Conservation (phyloP, 495 filamentous ascomycete genomes). For the Polyplosphaeria fusca region DNA sequence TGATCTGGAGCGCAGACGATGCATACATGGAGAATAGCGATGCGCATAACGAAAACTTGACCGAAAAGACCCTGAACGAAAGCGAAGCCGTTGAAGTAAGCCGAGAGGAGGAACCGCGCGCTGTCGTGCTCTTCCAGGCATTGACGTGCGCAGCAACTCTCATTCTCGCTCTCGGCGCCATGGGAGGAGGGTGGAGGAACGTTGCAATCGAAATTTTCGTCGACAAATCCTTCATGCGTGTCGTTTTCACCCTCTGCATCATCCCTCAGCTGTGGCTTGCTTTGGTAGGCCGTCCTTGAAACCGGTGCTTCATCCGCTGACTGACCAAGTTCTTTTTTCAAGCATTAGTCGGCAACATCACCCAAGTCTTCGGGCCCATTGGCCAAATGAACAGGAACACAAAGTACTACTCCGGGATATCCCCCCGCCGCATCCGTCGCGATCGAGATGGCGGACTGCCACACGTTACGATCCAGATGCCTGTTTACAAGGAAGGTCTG, state of each 20-base stretch:
- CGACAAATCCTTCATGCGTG: constrained; percentile 49
- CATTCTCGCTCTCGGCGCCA: constrained; percentile 49
- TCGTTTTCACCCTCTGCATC: constrained; percentile 48
- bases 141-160: constrained; percentile 51
- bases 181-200: constrained; percentile 55
- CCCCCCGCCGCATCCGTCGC: constrained; percentile 51
- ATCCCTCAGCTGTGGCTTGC: constrained; percentile 56
- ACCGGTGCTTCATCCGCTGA: constrained; percentile 21
- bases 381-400: constrained; percentile 55
- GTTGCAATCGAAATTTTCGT: constrained; percentile 53
- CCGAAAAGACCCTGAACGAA: constrained; percentile 40
- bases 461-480: constrained; percentile 72
- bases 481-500: constrained; percentile 73
- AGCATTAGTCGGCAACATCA: constrained; percentile 53
- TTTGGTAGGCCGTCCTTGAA: constrained; percentile 45
- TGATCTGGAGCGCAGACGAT: constrained; percentile 37
- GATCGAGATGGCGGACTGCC: constrained; percentile 47
- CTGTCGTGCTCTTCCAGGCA: constrained; percentile 51
- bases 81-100: constrained; percentile 20
- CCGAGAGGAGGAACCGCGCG: constrained; percentile 42
- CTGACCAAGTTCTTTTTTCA: constrained; percentile 58
- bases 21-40: constrained; percentile 10
- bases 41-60: constrained; percentile 1
- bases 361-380: constrained; percentile 60
- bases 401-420: constrained; percentile 58